Percentiles rank a stretch among this genome's conserved stretches.
phyloP scores from a whole-genome alignment of 2,329 filamentous ascomycete species.

The Colletotrichum musicola region DNA sequence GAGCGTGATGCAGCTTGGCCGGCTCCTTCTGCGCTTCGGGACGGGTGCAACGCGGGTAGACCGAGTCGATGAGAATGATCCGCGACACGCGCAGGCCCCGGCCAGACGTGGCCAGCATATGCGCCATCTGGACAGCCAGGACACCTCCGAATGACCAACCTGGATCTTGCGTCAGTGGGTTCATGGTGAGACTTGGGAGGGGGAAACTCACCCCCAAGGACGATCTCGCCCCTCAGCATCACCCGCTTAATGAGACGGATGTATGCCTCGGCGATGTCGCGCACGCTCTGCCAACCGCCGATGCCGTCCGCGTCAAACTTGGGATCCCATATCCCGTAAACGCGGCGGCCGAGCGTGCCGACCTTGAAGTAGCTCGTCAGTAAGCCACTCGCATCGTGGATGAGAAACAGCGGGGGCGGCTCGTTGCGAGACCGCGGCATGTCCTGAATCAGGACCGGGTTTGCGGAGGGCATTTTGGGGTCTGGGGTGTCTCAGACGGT shows the following conservation, averaged over 20 bases:
- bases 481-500: not conserved
- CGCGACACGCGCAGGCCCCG: slow-evolving; percentile 29
- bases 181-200: not conserved
- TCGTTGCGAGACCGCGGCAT: slow-evolving; percentile 19
- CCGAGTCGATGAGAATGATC: slow-evolving; percentile 32
- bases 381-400: slow-evolving; percentile 31
- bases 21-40: slow-evolving; percentile 33
- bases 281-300: slow-evolving; percentile 31
- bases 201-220: slow-evolving; percentile 16
- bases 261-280: slow-evolving; percentile 27
- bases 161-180: not conserved
- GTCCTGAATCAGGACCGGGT: slow-evolving; percentile 30
- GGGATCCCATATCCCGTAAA: slow-evolving; percentile 33
- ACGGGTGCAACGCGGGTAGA: slow-evolving; percentile 26
- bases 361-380: slow-evolving; percentile 34
- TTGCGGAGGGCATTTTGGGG: slow-evolving; percentile 21
- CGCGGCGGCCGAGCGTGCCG: slow-evolving; percentile 9
- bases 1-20: slow-evolving; percentile 25
- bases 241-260: slow-evolving; percentile 32
- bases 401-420: slow-evolving; percentile 22
- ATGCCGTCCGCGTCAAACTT: slow-evolving; percentile 32
- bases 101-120: slow-evolving; percentile 28
- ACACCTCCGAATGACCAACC: slow-evolving; percentile 34
- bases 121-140: slow-evolving; percentile 19
- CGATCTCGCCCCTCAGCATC: slow-evolving; percentile 30